phyloP scores from a whole-genome alignment of 768 basidiomycete species.

The Termitomyces sp. region DNA sequence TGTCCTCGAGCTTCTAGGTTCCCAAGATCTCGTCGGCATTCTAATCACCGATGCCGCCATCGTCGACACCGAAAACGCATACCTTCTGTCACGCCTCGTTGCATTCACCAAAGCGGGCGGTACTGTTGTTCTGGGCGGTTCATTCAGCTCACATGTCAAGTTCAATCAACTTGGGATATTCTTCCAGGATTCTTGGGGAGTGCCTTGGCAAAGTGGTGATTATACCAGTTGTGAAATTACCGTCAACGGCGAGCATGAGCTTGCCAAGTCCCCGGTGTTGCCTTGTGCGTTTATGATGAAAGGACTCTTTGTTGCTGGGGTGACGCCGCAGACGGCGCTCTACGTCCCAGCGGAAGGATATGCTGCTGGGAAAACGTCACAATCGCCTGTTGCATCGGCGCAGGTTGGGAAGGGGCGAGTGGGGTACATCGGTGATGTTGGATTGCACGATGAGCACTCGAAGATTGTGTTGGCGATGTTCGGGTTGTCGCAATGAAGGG shows the following conservation, averaged over 20 bases:
- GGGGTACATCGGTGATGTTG: slow-evolving; percentile 36
- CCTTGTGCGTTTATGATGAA: slow-evolving; percentile 27
- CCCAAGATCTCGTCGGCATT: slow-evolving; percentile 27
- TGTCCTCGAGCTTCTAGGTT: slow-evolving; percentile 22
- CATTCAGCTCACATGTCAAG: slow-evolving; percentile 20
- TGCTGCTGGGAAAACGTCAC: background rate
- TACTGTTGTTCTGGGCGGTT: slow-evolving; percentile 27
- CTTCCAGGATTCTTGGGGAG: slow-evolving; percentile 21
- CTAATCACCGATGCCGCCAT: slow-evolving; percentile 29
- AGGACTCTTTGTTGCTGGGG: slow-evolving; percentile 24
- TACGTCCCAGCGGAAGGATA: slow-evolving; percentile 22
- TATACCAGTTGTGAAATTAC: slow-evolving; percentile 14
- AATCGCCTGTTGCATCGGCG: slow-evolving; percentile 28
- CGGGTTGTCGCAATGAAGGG: slow-evolving; percentile 15
- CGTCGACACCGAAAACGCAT: slow-evolving; percentile 16
- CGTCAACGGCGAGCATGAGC: slow-evolving; percentile 18
- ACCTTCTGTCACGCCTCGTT: slow-evolving; percentile 23
- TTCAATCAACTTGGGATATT: slow-evolving; percentile 19
- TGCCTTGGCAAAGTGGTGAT: slow-evolving; percentile 20
- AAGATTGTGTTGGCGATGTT: slow-evolving; percentile 33
- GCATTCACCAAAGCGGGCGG: slow-evolving; percentile 29
- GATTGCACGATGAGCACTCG: slow-evolving; percentile 25
- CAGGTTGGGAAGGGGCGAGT: slow-evolving; percentile 28
- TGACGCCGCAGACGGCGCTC: slow-evolving; percentile 22
- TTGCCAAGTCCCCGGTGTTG: slow-evolving; percentile 18